Percentiles rank a stretch among this genome's conserved stretches.
phyloP scores from a whole-genome alignment of 2,329 filamentous ascomycete genomes.

The Trichocomaceae sp. region DNA sequence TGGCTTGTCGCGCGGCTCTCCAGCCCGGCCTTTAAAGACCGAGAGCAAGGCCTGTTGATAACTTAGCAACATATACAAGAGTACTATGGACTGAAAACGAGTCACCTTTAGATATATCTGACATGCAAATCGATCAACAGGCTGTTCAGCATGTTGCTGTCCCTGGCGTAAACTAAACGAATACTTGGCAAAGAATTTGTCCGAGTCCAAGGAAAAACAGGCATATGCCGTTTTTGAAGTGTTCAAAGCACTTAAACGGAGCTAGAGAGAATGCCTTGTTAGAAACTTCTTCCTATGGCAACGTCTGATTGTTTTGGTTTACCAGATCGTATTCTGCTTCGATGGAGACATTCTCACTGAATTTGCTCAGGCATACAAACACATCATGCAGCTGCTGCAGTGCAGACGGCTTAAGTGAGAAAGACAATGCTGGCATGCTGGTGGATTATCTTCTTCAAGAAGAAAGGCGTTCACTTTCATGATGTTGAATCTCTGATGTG shows the following conservation, averaged over 20 bases:
- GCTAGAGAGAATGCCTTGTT: constrained; percentile 31
- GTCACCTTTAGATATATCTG: constrained; percentile 52
- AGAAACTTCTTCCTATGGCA: neutral
- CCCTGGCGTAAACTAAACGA: constrained; percentile 40
- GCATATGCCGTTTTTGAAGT: constrained; percentile 59
- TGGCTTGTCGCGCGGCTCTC: constrained; percentile 51
- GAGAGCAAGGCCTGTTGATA: constrained; percentile 48
- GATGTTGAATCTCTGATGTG: too few relatives aligned
- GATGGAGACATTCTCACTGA: constrained; percentile 56
- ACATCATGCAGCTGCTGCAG: constrained; percentile 53
- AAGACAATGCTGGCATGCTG: constrained; percentile 36
- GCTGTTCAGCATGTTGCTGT: constrained; percentile 17
- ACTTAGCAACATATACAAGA: neutral
- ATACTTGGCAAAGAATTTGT: constrained; percentile 53
- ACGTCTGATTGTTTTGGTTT: constrained; percentile 15
- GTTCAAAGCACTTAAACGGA: constrained; percentile 56
- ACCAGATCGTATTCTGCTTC: constrained; percentile 55
- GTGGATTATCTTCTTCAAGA: neutral
- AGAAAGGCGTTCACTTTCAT: too few relatives aligned
- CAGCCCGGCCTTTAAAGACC: constrained; percentile 54
- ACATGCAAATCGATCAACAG: constrained; percentile 50
- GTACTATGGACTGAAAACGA: constrained; percentile 13
- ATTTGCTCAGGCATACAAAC: constrained; percentile 56
- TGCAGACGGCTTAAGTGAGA: constrained; percentile 52
- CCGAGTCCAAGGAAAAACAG: constrained; percentile 50